Base-by-base conservation (phyloP, 805 yeast species). In the Saturnispora zaruensis region DNA sequence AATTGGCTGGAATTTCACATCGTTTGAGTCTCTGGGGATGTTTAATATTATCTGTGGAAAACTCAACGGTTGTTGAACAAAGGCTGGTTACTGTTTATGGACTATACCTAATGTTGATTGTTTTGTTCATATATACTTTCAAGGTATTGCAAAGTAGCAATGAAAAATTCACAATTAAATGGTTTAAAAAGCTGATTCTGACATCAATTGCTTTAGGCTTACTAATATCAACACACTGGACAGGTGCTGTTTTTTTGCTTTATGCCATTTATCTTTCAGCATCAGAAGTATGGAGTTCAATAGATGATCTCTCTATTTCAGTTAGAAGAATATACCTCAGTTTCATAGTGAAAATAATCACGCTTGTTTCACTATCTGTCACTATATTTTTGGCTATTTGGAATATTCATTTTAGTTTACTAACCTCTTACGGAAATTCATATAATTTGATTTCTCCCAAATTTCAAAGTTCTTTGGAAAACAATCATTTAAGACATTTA, bases 291-390 rank as follows among this genome's bases (percentile, higher is more conserved):
- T 89, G 96, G 96, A 63, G 64, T 53, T 58, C 78, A 11, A 61
- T 84, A 36, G 95, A 93, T 13, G 96, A 91, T 64, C 62, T 84
- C 30, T 64, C 68, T 4, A 69, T 82, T 3, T 41, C 76, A 1
- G 63, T 69, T 7, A 46, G 57, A 23, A 67, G 79, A 54, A 54
- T 67, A 16, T 67, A 64, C 49, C 80, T 77, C 57, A 59, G 74
- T 16, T 20, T 63, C 0, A 14, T 46, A 6, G 53, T 63, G 20
- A 72, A 83, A 36, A 55, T 71, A 0, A 49, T 69, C 14, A 66
- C 72, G 7, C 66, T 83, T 41, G 54, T 83, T 0, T 57, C 69
- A 0, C 62, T 84, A 1, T 95, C 97, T 4, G 41, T 72, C 0
- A 57, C 73, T 1, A 69, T 86, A 38, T 88, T 87, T 66, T 53